Evolutionary conservation across 2,329 filamentous ascomycete genomes (phyloP).

Genomic region (Monilinia fructicola): DNA sequence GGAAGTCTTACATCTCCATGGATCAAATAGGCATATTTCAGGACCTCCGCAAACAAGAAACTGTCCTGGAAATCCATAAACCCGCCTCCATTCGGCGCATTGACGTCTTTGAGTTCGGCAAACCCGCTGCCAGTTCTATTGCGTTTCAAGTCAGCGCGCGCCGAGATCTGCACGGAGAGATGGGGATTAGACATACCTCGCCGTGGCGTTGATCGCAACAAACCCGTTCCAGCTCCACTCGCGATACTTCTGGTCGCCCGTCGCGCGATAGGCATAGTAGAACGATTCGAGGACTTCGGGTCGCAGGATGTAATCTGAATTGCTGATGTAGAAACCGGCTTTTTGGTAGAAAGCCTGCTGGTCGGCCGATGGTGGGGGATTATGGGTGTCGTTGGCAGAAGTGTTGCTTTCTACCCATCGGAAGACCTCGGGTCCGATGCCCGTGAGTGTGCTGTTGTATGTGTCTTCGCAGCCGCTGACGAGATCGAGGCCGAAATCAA

Average conservation of each 20-base stretch:
- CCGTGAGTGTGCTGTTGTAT: slow-evolving; percentile 65
- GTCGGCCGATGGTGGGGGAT: slow-evolving; percentile 44
- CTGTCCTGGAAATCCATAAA: slow-evolving; percentile 75
- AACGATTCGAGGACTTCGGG: slow-evolving; percentile 81
- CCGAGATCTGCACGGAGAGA: background rate
- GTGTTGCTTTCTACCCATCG: slow-evolving; percentile 53
- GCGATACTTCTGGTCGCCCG: slow-evolving; percentile 72
- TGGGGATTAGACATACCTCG: slow-evolving; percentile 34
- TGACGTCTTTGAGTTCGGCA: slow-evolving; percentile 65
- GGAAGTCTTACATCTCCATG: slow-evolving; percentile 36
- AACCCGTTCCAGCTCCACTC: slow-evolving; percentile 85
- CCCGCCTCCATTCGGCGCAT: slow-evolving; percentile 57
- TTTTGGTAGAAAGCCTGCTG: slow-evolving; percentile 60
- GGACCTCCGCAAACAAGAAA: slow-evolving; percentile 82
- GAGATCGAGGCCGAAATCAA: slow-evolving; percentile 71
- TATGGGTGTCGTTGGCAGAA: slow-evolving; percentile 43
- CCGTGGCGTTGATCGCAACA: slow-evolving; percentile 62
- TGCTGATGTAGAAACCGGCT: slow-evolving; percentile 70
- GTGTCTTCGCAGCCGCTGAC: slow-evolving; percentile 72
- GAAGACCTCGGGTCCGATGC: slow-evolving; percentile 73
- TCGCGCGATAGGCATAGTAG: slow-evolving; percentile 84
- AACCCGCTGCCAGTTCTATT: slow-evolving; percentile 63
- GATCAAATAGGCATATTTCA: slow-evolving; percentile 82
- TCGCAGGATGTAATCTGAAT: slow-evolving; percentile 64
- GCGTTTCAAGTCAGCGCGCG: background rate